These are phyloP conservation scores for Eimeria necatrix DNA, from an alignment of 169 alveolate genomes.

Conservation along the genomic window DNA sequence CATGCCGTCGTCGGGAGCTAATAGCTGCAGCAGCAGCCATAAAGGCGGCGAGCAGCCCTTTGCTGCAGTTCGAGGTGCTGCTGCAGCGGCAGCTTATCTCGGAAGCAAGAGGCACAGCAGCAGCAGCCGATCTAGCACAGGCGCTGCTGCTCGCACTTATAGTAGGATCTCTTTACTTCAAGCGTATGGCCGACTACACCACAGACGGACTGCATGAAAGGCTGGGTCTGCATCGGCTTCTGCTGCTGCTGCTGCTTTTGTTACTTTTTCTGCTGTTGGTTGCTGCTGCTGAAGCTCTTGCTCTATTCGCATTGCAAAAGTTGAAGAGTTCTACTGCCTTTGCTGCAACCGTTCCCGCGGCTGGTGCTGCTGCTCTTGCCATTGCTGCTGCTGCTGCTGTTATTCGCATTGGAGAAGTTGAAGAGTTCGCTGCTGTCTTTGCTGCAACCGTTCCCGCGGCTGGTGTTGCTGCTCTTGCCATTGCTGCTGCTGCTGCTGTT, in stretches of 20 bases:
- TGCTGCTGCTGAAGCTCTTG: no score
- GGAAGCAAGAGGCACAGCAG: conserved; percentile 49
- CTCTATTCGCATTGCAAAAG: no score
- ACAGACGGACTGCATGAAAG: conserved; percentile 38
- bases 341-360: no score
- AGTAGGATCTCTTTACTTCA: conserved; percentile 47
- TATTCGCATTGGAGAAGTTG: no score
- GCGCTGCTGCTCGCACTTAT: conserved; percentile 18
- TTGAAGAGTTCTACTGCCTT: no score
- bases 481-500: no score
- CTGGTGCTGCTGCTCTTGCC: no score
- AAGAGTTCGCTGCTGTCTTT: no score
- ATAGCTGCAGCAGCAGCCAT: conserved; percentile 23
- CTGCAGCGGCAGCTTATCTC: conserved; percentile 13
- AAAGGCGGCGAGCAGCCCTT: not conserved
- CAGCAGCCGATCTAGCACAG: conserved; percentile 1
- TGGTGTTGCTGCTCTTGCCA: no score
- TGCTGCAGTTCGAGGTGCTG: conserved; percentile 35
- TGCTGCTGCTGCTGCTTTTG: not conserved
- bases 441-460: no score
- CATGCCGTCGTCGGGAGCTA: not conserved
- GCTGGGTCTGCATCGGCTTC: conserved; percentile 6
- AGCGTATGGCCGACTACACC: not conserved
- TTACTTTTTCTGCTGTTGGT: not conserved
- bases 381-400: no score